phyloP scores from a whole-genome alignment of 495 filamentous ascomycete genomes.

The Penicillium daleae region DNA sequence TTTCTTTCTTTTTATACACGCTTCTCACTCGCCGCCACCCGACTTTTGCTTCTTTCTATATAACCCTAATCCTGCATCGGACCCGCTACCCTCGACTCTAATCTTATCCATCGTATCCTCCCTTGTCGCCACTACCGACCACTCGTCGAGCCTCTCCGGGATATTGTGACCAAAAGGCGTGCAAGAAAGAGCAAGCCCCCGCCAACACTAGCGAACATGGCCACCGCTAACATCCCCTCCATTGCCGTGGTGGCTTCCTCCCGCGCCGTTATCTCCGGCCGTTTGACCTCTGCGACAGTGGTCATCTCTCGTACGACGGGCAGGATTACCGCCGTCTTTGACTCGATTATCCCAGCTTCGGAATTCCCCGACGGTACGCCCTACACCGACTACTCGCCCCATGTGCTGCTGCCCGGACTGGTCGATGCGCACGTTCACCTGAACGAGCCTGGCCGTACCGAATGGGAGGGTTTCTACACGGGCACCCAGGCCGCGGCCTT shows the following conservation, averaged over 20 bases:
- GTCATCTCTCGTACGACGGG: conserved; percentile 77
- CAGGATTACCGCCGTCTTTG: conserved; percentile 80
- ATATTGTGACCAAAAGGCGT: conserved; percentile 10
- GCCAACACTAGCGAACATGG: conserved; percentile 29
- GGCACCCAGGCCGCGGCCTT: conserved; percentile 93
- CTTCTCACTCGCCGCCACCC: conserved; percentile 1
- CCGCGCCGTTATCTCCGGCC: conserved; percentile 69
- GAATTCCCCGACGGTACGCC: conserved; percentile 72
- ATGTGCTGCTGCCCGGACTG: conserved; percentile 84
- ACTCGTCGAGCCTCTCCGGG: conserved; percentile 4
- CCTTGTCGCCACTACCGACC: conserved; percentile 8
- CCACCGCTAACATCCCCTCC: conserved; percentile 40
- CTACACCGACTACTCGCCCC: conserved; percentile 86
- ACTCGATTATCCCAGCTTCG: conserved; percentile 68
- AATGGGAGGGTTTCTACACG: conserved; percentile 98
- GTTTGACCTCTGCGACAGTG: conserved; percentile 77
- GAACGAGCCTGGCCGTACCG: conserved; percentile 94
- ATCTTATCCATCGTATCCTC: background rate
- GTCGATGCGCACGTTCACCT: conserved; percentile 98
- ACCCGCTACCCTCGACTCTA: background rate
- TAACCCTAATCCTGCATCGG: conserved; percentile 5
- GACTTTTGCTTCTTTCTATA: background rate
- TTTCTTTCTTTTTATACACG: background rate
- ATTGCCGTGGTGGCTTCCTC: conserved; percentile 81
- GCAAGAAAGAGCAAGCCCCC: conserved; percentile 12